Evolutionary conservation across 164 flowering plant genomes (phyloP), one percentile per base, ranked within the genome.

Genomic region (Hamamelis virginiana): DNA sequence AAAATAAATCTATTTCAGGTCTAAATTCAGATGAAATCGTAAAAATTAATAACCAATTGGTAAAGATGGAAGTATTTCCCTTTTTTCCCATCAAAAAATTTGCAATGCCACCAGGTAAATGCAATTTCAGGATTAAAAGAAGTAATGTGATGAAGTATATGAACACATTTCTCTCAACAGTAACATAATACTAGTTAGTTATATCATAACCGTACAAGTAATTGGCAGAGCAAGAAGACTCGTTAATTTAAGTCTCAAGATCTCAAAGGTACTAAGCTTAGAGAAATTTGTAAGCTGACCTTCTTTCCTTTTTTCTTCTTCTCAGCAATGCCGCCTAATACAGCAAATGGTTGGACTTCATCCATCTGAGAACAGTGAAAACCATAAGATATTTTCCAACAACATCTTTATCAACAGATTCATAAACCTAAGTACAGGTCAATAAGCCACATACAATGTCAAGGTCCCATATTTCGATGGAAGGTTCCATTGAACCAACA

Each of bases 381-480:
- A 47, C 21, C 1, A 23, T 27, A 16, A 25, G 4, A n/a, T 56
- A 18, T 33, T 33, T 27, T 64, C 19, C 12, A 72, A 55, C 8
- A 72, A 66, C 13, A 58, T 66, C 9, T 57, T 44, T 3, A 59
- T 11, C 11, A 63, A 60, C 23, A 55, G 21, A 16, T 47, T 47
- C 8, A 55, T 69, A 11, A 65, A 47, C 18, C 15, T 46, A 19
- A 27, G n/a, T 5, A 9, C 19, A 43, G 22, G 52, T 62, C 25
- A 22, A 33, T 14, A 64, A 69, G 23, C 23, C 4, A 80, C 97
- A 62, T 86, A 92, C 97, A 72, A 87, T 78, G 75, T 92, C 97
- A 67, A 95, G 96, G 76, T 95, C 97, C 97, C 98, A 92, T 76
- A 95, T 91, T 74, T 95, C 98, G 66, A 95, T 95, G 27, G 91